Percentiles rank a stretch among this genome's conserved stretches.
Conservation (phyloP, 2,329 filamentous ascomycete genomes). For the Aspergillus pseudonomiae region DNA sequence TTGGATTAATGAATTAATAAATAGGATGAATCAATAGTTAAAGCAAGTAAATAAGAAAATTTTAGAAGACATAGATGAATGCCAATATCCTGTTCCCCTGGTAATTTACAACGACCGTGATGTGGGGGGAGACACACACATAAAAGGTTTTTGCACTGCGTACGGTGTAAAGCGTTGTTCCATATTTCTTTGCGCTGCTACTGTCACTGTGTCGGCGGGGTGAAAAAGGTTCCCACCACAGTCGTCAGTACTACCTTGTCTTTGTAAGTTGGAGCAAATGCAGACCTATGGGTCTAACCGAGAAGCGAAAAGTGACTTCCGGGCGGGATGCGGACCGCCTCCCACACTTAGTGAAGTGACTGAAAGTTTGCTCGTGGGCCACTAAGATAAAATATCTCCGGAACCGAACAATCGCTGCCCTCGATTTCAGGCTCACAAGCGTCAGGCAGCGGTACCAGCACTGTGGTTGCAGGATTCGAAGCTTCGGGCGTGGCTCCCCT, state of each 20-base stretch:
- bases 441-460: constrained; percentile 19
- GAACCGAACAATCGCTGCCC: constrained; percentile 12
- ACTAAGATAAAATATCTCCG: constrained; percentile 14
- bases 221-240: background rate
- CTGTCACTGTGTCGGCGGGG: background rate
- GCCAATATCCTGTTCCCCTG: too few relatives aligned
- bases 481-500: constrained; percentile 19
- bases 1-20: too few relatives aligned
- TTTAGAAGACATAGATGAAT: too few relatives aligned
- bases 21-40: too few relatives aligned
- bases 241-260: background rate
- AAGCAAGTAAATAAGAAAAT: too few relatives aligned
- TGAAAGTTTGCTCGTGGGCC: constrained; percentile 13
- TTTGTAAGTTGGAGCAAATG: background rate
- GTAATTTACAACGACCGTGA: too few relatives aligned
- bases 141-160: too few relatives aligned
- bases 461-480: constrained; percentile 27
- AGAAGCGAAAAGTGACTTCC: constrained; percentile 22
- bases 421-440: constrained; percentile 11
- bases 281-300: constrained; percentile 10
- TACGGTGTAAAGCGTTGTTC: background rate
- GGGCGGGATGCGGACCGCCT: constrained; percentile 29
- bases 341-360: constrained; percentile 19
- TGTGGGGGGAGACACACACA: too few relatives aligned
- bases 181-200: background rate